Base-by-base conservation (phyloP, 1,284 basidiomycete genomes). In the Hemileia vastatrix region DNA sequence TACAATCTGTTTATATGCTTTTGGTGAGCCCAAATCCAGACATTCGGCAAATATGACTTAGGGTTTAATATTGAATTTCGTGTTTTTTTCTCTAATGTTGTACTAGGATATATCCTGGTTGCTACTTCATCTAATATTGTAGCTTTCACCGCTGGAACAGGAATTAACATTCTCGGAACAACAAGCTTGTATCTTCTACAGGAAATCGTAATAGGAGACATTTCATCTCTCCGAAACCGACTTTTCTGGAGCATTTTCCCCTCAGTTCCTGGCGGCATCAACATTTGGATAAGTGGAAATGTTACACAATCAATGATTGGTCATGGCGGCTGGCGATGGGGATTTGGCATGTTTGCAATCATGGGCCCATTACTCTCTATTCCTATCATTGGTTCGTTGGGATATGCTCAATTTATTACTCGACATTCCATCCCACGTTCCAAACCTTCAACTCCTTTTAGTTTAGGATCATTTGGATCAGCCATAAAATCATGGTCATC, bases 171-270 rank as follows among this genome's bases (percentile, higher is more conserved):
- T 40, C 61, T 77, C 15, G 76, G 76, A 11, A 74, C 77, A 63
- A 74, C 75, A 0, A 72, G 74, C 0, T 55, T 74, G 2, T 74
- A 74, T 67, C 53, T 74, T 4, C 63, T 74, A 4, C 72, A 74
- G 54, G 72, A 76, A 58, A 71, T 73, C 66, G 73, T 76, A 63
- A 76, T 76, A 56, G 66, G 71, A 2, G 76, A 77, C 54, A 73
- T 75, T 13, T 72, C 74, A 2, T 68, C 65, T 1, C 56, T 72
- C 18, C 65, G 74, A 13, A 75, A 74, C 58, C 67, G 76, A 50
- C 66, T 72, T 54, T 73, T 69, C 62, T 76, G 73, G 74, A 70
- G 71, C n/a, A 70, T 76, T 57, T 72, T 73, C 57, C 75, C 76
- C 1, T 68, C 66, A 1, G 65, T 31, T 15, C 65, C 51, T 24